phyloP scores from a whole-genome alignment of 2,329 filamentous ascomycete species.

The Botrytis medusae region DNA sequence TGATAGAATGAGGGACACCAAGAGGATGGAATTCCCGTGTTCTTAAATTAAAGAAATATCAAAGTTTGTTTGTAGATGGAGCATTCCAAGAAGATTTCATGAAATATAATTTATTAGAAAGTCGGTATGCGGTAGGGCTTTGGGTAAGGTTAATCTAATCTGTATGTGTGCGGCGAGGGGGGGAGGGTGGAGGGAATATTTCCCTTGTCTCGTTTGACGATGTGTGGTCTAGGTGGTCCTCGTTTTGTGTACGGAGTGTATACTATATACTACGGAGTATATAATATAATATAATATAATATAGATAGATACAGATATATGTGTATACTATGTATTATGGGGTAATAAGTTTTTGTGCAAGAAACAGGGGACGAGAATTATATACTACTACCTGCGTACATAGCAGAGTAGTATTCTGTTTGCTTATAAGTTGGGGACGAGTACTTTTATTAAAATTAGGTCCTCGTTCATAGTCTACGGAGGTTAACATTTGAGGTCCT shows the following conservation, averaged over 20 bases:
- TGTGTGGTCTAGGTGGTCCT: conserved; percentile 9
- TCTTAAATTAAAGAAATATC: conserved; percentile 18
- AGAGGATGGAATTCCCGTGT: conserved; percentile 19
- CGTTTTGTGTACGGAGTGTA: not conserved
- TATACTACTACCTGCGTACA: not conserved
- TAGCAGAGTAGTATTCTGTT: not conserved
- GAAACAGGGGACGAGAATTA: not conserved
- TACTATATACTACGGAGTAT: not conserved
- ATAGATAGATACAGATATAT: no score
- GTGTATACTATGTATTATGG: not conserved
- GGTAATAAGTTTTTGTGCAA: not conserved
- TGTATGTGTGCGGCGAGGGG: conserved; percentile 7
- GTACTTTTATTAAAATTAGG: not conserved
- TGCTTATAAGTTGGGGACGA: not conserved
- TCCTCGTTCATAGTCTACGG: not conserved
- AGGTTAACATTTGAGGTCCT: not conserved
- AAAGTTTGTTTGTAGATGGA: not conserved
- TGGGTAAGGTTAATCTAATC: conserved; percentile 9
- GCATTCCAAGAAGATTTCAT: not conserved
- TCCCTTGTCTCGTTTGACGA: not conserved
- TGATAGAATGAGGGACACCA: not conserved
- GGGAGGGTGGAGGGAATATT: not conserved
- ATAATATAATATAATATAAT: no score
- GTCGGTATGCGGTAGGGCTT: conserved; percentile 12
- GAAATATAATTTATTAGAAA: conserved; percentile 12